Evolutionary conservation across 768 basidiomycete genomes (phyloP), one percentile per base, ranked within the genome.

Genomic region (Trametes punicea): DNA sequence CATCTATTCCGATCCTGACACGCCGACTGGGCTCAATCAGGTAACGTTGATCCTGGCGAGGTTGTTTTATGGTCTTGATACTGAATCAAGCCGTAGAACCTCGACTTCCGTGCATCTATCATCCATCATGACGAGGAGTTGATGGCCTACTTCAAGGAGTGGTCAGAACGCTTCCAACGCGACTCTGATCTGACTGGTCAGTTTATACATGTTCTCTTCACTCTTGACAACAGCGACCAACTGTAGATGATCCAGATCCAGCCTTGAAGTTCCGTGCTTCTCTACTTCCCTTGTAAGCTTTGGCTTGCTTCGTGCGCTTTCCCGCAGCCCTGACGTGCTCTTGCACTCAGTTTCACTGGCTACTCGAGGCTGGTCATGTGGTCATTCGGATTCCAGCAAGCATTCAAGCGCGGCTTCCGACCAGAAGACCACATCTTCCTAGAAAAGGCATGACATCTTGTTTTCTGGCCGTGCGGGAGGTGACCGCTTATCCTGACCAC

Each of bases 321-420:
- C 33, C 25, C 18, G 8, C 7, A 16, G 9, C 15, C 36, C 30
- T 44, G 1, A 29, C 29, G 2, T 26, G 2, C 18, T 6, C 2
- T 15, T 48, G 9, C 21, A 10, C 5, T 16, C 51, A 91, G 88
- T 77, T 76, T 88, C 39, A 84, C 87, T 55, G 81, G 75, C 26
- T 92, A 91, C 64, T 87, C 87, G 31, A 78, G 90, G 15, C 81
- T 92, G 10, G 90, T 92, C 46, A 89, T 91, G 87, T 90, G 81
- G 65, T 91, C 90, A 0, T 91, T 92, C 63, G 89, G 87, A 4
- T 91, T 91, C 72, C 89, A 92, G 61, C 85, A 90, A 62, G 88
- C 88, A 2, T 90, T 82, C 69, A 81, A 85, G 61, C 80, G 85
- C 7, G 87, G 88, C 1, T 78, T 88, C 26, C 76, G 82, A 58